Conservation (phyloP, 1,139 yeast genomes). For the Nakaseomyces bracarensis region DNA sequence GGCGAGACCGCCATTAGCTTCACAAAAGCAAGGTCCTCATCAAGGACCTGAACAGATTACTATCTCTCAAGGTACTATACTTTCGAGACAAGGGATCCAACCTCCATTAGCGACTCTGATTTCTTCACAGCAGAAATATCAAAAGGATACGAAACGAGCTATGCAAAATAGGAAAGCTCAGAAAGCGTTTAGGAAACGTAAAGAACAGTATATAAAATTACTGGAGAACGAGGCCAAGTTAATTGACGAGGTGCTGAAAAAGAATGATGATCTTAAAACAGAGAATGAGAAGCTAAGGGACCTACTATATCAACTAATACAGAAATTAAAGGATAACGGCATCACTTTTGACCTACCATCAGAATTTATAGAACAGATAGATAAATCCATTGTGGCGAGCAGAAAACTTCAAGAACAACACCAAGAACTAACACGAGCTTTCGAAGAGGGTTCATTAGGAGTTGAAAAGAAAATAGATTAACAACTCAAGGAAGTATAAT, state of each 20-base stretch:
- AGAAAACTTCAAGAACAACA: constrained; percentile 1
- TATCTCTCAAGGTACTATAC: not conserved
- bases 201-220: constrained; percentile 68
- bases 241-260: constrained; percentile 49
- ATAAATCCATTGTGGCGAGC: not conserved
- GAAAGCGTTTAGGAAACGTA: constrained; percentile 74
- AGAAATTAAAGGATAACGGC: constrained; percentile 2
- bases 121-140: not conserved
- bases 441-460: not conserved
- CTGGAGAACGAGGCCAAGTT: constrained; percentile 63
- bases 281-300: constrained; percentile 56
- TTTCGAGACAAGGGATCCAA: not conserved
- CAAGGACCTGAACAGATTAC: not conserved
- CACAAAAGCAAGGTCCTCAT: not conserved
- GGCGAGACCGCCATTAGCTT: too few relatives aligned
- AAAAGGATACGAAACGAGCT: constrained; percentile 66
- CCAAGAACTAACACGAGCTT: not conserved
- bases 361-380: not conserved
- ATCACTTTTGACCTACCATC: not conserved
- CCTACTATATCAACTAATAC: not conserved
- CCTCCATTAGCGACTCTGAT: not conserved
- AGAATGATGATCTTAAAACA: constrained; percentile 53
- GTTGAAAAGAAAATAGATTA: not conserved
- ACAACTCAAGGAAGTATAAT: too few relatives aligned
- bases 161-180: constrained; percentile 85